A percentile compares a stretch with the other conserved stretches of the same genome.
phyloP scores from a whole-genome alignment of 139 green algal genomes.

The Tetradesmus obliquus region DNA sequence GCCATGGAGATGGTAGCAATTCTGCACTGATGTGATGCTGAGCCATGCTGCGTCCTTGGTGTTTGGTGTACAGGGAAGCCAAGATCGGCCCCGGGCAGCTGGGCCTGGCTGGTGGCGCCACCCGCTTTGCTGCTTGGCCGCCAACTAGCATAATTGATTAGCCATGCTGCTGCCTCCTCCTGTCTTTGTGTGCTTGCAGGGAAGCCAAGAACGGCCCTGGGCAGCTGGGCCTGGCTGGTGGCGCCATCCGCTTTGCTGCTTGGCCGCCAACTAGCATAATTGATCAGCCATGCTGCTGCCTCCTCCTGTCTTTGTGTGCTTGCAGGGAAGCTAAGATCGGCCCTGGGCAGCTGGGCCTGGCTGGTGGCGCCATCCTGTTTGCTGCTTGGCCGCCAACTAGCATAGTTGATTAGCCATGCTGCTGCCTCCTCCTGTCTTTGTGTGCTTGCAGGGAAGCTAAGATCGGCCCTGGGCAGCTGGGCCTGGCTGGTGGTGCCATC shows the following conservation, averaged over 20 bases:
- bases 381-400: not conserved
- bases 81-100: constrained; percentile 65
- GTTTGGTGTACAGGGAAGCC: constrained; percentile 38
- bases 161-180: no score
- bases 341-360: constrained; percentile 62
- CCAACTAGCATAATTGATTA: no score
- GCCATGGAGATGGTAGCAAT: no score
- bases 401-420: no score
- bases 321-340: constrained; percentile 60
- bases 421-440: not conserved
- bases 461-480: constrained; percentile 66
- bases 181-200: no score
- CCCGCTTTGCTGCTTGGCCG: no score
- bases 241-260: constrained; percentile 55
- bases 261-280: no score
- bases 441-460: constrained; percentile 48
- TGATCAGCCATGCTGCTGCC: no score
- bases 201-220: constrained; percentile 62
- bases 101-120: constrained; percentile 53
- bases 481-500: constrained; percentile 55
- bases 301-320: not conserved
- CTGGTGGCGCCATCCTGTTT: constrained; percentile 58
- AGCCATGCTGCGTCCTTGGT: not conserved
- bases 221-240: constrained; percentile 57
- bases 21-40: no score